phyloP scores from a whole-genome alignment of 805 yeast genomes.

The Myxozyma lipomycoides region DNA sequence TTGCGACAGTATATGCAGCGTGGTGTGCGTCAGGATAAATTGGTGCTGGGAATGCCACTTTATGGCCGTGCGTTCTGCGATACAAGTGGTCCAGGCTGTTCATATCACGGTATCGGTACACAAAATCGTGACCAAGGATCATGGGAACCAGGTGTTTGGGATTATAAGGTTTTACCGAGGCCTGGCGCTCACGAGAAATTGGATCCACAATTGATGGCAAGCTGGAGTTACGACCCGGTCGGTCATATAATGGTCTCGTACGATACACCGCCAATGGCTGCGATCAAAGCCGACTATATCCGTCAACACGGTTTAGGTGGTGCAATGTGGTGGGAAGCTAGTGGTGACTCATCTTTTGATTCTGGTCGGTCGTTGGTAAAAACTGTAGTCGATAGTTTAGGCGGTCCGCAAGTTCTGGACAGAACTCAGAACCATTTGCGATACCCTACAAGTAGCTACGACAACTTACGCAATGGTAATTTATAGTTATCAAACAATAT shows the following conservation, averaged over 20 bases:
- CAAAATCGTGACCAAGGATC: conserved; percentile 39
- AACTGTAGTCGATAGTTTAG: conserved; percentile 46
- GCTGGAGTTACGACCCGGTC: conserved; percentile 47
- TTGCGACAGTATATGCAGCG: conserved; percentile 43
- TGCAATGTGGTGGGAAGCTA: conserved; percentile 93
- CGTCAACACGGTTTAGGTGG: conserved; percentile 57
- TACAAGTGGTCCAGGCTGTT: conserved; percentile 43
- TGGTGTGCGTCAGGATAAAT: conserved; percentile 48
- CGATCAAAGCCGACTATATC: conserved; percentile 59
- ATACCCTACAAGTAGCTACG: conserved; percentile 18
- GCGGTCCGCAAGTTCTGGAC: conserved; percentile 27
- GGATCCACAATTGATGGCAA: conserved; percentile 53
- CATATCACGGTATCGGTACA: conserved; percentile 9
- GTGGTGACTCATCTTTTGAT: conserved; percentile 38
- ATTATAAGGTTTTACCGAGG: conserved; percentile 54
- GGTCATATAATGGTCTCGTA: conserved; percentile 50
- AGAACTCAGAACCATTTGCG: conserved; percentile 4
- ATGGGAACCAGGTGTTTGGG: conserved; percentile 51
- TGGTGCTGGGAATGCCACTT: conserved; percentile 81
- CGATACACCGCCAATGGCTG: conserved; percentile 57
- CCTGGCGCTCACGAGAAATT: conserved; percentile 44
- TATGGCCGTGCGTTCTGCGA: conserved; percentile 63
- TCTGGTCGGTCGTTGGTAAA: conserved; percentile 8
- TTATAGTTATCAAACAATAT: background rate
- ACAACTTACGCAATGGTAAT: conserved; percentile 5